Evolutionary conservation across 2,329 filamentous ascomycete species (phyloP).

Genomic region (Apiospora arundinis): DNA sequence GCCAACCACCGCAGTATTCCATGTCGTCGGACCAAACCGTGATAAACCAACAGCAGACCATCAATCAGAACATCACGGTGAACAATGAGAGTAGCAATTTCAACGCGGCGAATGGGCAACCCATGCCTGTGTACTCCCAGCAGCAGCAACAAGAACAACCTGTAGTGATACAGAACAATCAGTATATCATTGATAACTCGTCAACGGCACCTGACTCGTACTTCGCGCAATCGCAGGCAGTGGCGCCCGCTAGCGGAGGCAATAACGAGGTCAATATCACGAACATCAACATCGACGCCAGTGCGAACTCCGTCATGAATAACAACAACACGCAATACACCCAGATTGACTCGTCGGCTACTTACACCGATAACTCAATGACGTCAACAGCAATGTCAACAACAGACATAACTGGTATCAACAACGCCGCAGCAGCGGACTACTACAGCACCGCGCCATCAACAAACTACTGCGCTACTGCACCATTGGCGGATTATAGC

Average conservation of each 20-base stretch:
- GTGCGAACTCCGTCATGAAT: background rate
- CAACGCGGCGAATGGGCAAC: background rate
- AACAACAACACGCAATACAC: background rate
- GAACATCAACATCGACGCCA: background rate
- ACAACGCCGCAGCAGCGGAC: background rate
- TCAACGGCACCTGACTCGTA: background rate
- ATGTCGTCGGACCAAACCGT: background rate
- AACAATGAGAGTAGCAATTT: background rate
- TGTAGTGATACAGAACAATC: background rate
- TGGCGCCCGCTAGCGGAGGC: background rate
- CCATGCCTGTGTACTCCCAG: background rate
- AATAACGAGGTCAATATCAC: background rate
- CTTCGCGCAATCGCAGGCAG: background rate
- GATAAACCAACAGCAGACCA: conserved; percentile 8
- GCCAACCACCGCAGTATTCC: conserved; percentile 19
- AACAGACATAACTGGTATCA: background rate
- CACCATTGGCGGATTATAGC: background rate
- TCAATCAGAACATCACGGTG: background rate
- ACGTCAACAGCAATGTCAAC: background rate
- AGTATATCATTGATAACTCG: background rate
- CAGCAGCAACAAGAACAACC: background rate
- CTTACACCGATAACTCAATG: background rate
- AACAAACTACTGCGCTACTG: background rate
- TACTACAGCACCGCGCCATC: background rate
- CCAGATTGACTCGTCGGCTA: background rate